Percentiles rank a stretch among this genome's conserved stretches.
Evolutionary conservation across 2,329 filamentous ascomycete species (phyloP).

Genomic region (Herpotrichia juniperi): DNA sequence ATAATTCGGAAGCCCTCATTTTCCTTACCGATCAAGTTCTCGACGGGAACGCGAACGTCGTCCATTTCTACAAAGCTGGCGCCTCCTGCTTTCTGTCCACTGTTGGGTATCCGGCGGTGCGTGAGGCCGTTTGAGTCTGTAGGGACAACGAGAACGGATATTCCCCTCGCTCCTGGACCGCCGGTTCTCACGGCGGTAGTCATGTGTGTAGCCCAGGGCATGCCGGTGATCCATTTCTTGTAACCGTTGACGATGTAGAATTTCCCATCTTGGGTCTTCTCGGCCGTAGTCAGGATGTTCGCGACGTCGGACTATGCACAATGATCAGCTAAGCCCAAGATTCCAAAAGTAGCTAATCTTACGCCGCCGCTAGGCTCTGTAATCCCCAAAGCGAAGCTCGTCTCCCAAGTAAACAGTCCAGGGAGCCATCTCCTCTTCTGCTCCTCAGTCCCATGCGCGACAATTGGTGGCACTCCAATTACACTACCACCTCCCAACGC

Average conservation of each 20-base stretch:
- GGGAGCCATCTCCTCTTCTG: slow-evolving; percentile 67
- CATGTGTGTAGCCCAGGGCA: slow-evolving; percentile 65
- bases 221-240: slow-evolving; percentile 73
- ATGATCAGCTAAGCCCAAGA: slow-evolving; percentile 2
- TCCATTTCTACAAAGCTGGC: slow-evolving; percentile 64
- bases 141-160: slow-evolving; percentile 65
- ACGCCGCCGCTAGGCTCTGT: slow-evolving; percentile 65
- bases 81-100: slow-evolving; percentile 70
- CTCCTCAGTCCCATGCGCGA: slow-evolving; percentile 65
- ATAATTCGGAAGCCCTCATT: slow-evolving; percentile 63
- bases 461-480: slow-evolving; percentile 69
- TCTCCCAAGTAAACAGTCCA: slow-evolving; percentile 63
- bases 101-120: slow-evolving; percentile 65
- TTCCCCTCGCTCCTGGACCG: slow-evolving; percentile 58
- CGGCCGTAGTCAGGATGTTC: slow-evolving; percentile 67
- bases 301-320: slow-evolving; percentile 63
- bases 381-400: slow-evolving; percentile 68
- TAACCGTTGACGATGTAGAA: slow-evolving; percentile 71
- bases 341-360: slow-evolving; percentile 7
- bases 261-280: slow-evolving; percentile 76
- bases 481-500: slow-evolving; percentile 64
- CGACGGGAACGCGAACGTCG: slow-evolving; percentile 60
- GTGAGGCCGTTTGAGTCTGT: slow-evolving; percentile 57
- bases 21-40: slow-evolving; percentile 61
- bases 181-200: slow-evolving; percentile 68